A percentile compares a stretch with the other conserved stretches of the same genome.
Conservation (phyloP, 768 basidiomycete species). For the Collybia sordida region DNA sequence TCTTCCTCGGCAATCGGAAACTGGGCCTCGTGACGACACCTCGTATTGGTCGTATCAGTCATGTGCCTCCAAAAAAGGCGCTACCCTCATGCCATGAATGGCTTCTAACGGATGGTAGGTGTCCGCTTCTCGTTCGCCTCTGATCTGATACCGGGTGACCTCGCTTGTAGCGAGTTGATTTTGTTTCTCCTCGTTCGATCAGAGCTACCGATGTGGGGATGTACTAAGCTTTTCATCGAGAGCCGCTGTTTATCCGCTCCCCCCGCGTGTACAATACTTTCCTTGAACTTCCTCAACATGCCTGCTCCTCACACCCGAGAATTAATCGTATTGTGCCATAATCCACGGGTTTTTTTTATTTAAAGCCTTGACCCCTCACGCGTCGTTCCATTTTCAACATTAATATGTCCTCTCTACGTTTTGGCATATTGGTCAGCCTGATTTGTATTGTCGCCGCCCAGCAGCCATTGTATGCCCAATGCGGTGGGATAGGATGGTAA, state of each 20-base stretch:
- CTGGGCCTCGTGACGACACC: not conserved
- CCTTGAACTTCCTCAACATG: slow-evolving; percentile 3
- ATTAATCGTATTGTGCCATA: slow-evolving; percentile 3
- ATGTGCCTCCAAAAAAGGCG: no score
- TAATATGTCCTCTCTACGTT: slow-evolving; percentile 10
- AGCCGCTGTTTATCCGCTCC: slow-evolving; percentile 26
- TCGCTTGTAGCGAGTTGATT: no score
- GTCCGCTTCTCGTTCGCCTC: no score
- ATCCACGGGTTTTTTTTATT: not conserved
- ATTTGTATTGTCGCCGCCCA: slow-evolving; percentile 30
- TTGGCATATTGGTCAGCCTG: slow-evolving; percentile 20
- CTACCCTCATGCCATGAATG: no score
- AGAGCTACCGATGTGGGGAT: not conserved
- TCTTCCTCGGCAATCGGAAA: not conserved
- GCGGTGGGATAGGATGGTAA: slow-evolving; percentile 52
- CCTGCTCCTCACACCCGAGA: slow-evolving; percentile 6
- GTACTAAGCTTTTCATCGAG: not conserved
- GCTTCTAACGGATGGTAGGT: no score
- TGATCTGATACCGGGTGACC: no score
- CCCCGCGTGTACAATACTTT: slow-evolving; percentile 4
- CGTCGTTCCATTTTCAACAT: not conserved
- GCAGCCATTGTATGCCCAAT: slow-evolving; percentile 42
- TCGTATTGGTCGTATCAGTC: no score
- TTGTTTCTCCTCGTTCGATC: not conserved
- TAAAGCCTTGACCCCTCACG: slow-evolving; percentile 1